Evolutionary conservation across 176 grass and related monocot genomes (phyloP).

Genomic region (Rhynchospora breviuscula): DNA sequence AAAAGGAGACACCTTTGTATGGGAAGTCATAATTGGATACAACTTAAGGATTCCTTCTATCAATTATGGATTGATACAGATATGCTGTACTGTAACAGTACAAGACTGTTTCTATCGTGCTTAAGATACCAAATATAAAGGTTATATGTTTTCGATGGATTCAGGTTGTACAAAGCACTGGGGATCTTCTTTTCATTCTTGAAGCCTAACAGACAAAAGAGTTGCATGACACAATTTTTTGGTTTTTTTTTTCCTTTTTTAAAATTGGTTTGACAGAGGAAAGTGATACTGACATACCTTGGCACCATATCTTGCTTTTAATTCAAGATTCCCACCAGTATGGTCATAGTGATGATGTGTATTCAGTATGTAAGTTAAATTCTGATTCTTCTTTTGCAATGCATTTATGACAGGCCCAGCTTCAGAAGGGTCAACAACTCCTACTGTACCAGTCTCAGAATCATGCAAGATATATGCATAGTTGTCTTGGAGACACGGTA

Average conservation of each 20-base stretch:
- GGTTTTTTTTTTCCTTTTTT: background rate
- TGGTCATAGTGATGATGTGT: slow-evolving; percentile 99
- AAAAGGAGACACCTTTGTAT: background rate
- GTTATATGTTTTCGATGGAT: background rate
- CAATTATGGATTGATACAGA: background rate
- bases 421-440: slow-evolving; percentile 97
- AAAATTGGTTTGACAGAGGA: background rate
- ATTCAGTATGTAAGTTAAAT: slow-evolving; percentile 97
- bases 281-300: slow-evolving; percentile 41
- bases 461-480: slow-evolving; percentile 98
- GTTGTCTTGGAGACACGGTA: slow-evolving; percentile 95
- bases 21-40: background rate
- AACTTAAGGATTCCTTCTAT: background rate
- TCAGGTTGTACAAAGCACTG: background rate
- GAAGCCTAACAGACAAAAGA: background rate
- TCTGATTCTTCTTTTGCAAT: slow-evolving; percentile 86
- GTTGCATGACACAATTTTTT: background rate
- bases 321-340: slow-evolving; percentile 95
- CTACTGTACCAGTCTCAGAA: slow-evolving; percentile 88
- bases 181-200: background rate
- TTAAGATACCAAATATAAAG: background rate
- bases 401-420: slow-evolving; percentile 79
- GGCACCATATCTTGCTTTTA: slow-evolving; percentile 96
- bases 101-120: background rate
- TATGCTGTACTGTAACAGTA: background rate